Evolutionary conservation across 108 stramenopile species (phyloP), one percentile per base, ranked within the genome.

Genomic region (Nitzschia sp.): DNA sequence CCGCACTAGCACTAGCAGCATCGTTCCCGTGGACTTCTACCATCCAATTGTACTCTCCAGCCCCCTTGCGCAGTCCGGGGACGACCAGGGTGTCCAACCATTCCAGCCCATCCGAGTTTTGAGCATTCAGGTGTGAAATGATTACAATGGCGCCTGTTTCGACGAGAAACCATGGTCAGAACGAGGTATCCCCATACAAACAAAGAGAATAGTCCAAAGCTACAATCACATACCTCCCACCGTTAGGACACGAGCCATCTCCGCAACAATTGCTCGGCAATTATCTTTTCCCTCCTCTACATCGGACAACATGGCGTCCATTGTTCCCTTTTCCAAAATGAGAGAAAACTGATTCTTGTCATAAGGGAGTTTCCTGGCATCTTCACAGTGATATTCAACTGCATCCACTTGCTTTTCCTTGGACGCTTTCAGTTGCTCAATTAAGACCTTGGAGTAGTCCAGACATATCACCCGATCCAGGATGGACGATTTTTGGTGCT

Each of bases 221-320:
- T 3, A 48, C 46, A 48, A 17, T 11, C 9, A n/a, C 74, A 34
- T 66, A 69, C 80, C 80, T 39, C 80, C 85, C 0, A 68, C 48
- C 9, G 53, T 56, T 15, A 81, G 56, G 0, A 83, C 76, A 25
- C 89, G 72, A 9, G 85, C 86, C 65, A 82, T 78, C 76, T 93
- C 92, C 34, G 77, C 52, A 6, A 90, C 78, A 37, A 90, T 86
- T 52, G 67, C 29, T 10, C 73, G 43, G 46, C 87, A 90, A 50
- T 89, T 87, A 10, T 44, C 42, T 7, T 34, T 42, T 7, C 86
- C 87, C 15, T 77, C 69, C 0, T 73, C 48, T 10, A 65, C 53
- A 71, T 93, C 87, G 5, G 89, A 90, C 7, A 93, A 72, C 84
- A 93, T 86, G 29, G 92, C 88, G 80, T 93, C 92, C 24, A 90